Evolutionary conservation across 1,284 basidiomycete species (phyloP).

Genomic region (Thecaphora frezii): DNA sequence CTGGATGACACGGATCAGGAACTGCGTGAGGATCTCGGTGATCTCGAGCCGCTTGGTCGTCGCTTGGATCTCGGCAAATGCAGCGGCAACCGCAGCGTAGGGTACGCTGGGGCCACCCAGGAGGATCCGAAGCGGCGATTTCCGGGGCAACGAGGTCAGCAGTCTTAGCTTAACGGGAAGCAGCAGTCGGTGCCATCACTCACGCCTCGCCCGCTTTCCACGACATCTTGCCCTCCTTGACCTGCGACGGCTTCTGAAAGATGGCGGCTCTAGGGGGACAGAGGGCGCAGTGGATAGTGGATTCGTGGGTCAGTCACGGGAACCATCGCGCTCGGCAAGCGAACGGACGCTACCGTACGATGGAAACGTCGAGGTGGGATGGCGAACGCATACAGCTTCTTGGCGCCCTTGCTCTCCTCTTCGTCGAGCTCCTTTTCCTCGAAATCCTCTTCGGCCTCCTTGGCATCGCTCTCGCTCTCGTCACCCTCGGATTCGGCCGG

Average conservation of each 20-base stretch:
- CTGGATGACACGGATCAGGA: constrained; percentile 85
- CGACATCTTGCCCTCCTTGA: constrained; percentile 65
- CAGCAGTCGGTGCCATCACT: neutral
- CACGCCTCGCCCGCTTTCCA: constrained; percentile 80
- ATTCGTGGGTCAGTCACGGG: no score
- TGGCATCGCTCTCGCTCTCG: constrained; percentile 26
- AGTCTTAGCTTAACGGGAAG: no score
- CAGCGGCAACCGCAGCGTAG: constrained; percentile 85
- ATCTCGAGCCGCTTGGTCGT: constrained; percentile 97
- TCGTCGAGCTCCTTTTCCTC: constrained; percentile 29
- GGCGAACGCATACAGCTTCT: constrained; percentile 16
- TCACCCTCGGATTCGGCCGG: constrained; percentile 48
- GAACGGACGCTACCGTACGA: no score
- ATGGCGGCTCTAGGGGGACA: constrained; percentile 15
- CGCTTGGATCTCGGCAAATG: constrained; percentile 85
- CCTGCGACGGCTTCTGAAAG: constrained; percentile 63
- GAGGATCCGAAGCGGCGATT: no score
- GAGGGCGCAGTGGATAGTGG: no score
- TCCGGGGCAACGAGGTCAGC: no score
- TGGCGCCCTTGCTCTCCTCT: constrained; percentile 36
- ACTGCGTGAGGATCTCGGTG: constrained; percentile 80
- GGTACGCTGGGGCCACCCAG: constrained; percentile 65
- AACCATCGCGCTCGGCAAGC: neutral
- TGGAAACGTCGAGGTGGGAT: no score
- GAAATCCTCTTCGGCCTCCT: constrained; percentile 40